Evolutionary conservation across 2,329 filamentous ascomycete species (phyloP), one percentile per base, ranked within the genome.

Genomic region (Scedosporium apiospermum): DNA sequence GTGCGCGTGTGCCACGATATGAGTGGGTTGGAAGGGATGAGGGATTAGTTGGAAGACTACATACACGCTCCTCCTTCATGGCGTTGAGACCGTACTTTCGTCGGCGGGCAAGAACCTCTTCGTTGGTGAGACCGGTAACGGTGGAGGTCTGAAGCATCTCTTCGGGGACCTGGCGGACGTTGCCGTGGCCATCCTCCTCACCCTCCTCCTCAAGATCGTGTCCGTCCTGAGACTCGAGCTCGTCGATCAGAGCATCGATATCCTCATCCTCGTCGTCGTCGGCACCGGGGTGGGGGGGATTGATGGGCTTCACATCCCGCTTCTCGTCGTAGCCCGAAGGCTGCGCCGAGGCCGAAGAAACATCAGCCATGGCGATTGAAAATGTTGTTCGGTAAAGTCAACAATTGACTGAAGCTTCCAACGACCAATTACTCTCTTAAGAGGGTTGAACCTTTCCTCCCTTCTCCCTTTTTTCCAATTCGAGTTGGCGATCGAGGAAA

Each of bases 241-340:
- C 91, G 74, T 92, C 89, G 68, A 96, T 96, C 70, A 96, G 82
- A 71, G 87, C 86, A 72, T 96, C 90, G 68, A 96, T 91, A 73
- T 93, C 88, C 77, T 91, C 89, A 69, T 91, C 88, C 34, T 77
- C 73, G 57, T 90, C 88, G 23, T 92, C 88, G 58, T 90, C 88
- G 5, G 87, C 86, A 34, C 82, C 83, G 64, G 73, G 65, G 51
- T 73, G 66, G 49, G 71, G 66, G 57, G 72, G 68, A 46, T 71
- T 69, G 65, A 73, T 71, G 63, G 75, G 69, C 27, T 68, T 67
- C 60, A 70, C 68, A 66, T 73, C 76, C 63, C 74, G 75, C 79
- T 88, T 88, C 79, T 88, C 86, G 73, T 86, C 81, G 73, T 88
- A 87, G 72, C 79, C 76, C 75, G 82, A 82, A 69, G 83, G 83